Evolutionary conservation across 495 filamentous ascomycete genomes (phyloP).

Genomic region (Clavariopsis aquatica): DNA sequence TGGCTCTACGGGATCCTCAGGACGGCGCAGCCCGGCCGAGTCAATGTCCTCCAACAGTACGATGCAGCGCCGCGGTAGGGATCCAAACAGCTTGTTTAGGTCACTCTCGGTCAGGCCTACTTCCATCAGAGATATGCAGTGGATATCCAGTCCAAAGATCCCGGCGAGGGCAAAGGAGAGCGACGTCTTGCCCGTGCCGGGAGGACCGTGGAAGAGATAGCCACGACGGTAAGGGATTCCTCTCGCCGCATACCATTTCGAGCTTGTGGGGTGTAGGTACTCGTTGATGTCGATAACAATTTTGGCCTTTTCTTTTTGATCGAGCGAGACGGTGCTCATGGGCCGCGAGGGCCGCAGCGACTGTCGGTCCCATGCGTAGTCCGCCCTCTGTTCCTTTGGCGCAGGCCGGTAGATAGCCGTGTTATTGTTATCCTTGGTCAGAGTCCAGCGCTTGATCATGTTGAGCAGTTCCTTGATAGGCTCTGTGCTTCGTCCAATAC

Average conservation of each 20-base stretch:
- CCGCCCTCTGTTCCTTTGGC: conserved; percentile 45
- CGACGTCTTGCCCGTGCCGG: conserved; percentile 48
- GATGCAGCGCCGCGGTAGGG: conserved; percentile 66
- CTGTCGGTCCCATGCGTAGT: conserved; percentile 60
- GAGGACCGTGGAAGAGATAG: conserved; percentile 48
- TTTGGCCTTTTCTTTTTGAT: conserved; percentile 67
- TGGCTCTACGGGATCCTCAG: conserved; percentile 19
- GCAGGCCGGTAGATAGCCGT: conserved; percentile 56
- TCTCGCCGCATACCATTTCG: conserved; percentile 73
- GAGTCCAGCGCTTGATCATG: conserved; percentile 49
- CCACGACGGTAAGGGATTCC: conserved; percentile 52
- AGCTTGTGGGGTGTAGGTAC: conserved; percentile 72
- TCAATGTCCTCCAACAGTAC: conserved; percentile 77
- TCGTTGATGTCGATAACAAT: conserved; percentile 84
- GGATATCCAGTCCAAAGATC: conserved; percentile 68
- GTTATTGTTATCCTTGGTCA: conserved; percentile 44
- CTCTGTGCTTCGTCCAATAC: conserved; percentile 54
- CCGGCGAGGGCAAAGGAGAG: conserved; percentile 65
- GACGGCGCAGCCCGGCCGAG: conserved; percentile 66
- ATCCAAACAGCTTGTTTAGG: conserved; percentile 68
- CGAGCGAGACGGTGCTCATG: conserved; percentile 81
- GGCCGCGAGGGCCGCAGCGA: conserved; percentile 72
- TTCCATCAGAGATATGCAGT: conserved; percentile 66
- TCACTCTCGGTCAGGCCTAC: conserved; percentile 68
- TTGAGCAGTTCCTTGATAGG: conserved; percentile 65